Conservation (phyloP, 2,329 filamentous ascomycete genomes). For the Alternaria sp. region DNA sequence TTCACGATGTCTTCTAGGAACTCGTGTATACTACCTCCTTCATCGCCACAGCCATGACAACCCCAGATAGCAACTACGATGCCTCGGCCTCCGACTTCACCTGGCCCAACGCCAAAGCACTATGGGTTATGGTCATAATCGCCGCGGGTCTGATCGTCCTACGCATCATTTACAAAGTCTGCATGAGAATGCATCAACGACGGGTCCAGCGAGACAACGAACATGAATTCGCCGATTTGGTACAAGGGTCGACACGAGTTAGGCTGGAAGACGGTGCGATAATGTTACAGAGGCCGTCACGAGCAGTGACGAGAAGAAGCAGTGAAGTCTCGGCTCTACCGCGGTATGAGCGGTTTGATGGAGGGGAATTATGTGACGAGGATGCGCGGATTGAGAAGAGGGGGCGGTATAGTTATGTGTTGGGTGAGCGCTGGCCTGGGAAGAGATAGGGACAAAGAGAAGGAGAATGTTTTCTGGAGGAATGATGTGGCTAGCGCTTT, state of each 20-base stretch:
- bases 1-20: not conserved
- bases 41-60: not conserved
- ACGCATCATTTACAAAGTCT: not conserved
- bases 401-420: slow-evolving; percentile 7
- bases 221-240: not conserved
- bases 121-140: slow-evolving; percentile 1
- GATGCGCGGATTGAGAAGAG: slow-evolving; percentile 1
- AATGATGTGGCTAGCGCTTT: not conserved
- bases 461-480: rapidly evolving
- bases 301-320: not conserved
- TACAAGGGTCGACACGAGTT: not conserved
- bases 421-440: not conserved
- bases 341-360: not conserved
- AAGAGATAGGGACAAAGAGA: too few species aligned
- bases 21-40: not conserved
- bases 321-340: slow-evolving; percentile 4
- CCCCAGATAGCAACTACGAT: not conserved
- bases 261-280: too few species aligned
- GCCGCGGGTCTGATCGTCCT: not conserved
- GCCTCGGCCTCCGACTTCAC: not conserved
- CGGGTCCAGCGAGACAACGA: not conserved
- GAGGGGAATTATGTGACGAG: not conserved
- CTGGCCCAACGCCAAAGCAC: not conserved
- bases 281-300: not conserved
- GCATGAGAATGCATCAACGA: not conserved